Evolutionary conservation across 371 early-diverging fungal genomes (phyloP), one percentile per base, ranked within the genome.

Genomic region (Mucor indicus): DNA sequence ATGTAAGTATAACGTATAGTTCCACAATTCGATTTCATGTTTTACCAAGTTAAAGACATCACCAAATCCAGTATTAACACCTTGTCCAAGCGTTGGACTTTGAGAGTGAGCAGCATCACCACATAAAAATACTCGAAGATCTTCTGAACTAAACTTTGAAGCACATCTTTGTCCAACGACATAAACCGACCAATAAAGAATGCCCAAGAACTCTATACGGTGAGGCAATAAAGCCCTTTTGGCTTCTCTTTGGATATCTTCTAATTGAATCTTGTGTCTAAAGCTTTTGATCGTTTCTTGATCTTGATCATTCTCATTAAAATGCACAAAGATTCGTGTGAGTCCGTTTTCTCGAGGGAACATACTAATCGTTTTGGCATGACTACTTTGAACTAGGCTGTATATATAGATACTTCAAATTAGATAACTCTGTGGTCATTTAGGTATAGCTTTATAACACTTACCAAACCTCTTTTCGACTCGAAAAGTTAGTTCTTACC

Each of bases 31-130:
- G 15, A 11, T 42, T 4, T 11, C n/a, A 36, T 13, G 19, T 22
- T 41, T 62, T 60, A 67, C 69, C 49, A 72, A 42, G 38, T 72
- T 72, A 37, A 69, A 72, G 2, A 69, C 50, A 42, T 72, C 73
- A 30, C 69, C 73, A 57, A 72, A 64, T 4, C 73, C 73, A 12
- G 73, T 69, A 38, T 72, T 72, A 10, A 69, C 48, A 17, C 73
- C 73, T 44, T 69, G 69, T 20, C 73, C 73, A 4, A 69, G 56
- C 2, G 73, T 72, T n/a, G n/a, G 73, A 19, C 69, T 69, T 37
- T 69, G 73, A 27, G 67, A 66, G 38, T 72, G 73, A 4, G 69
- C 69, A 48, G 75, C 67, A 55, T 74, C 75, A 33, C 75, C 75
- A 55, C 65, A 65, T 6, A 74, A 46, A 20, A 74, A 70, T 1